Evolutionary conservation across 768 basidiomycete genomes (phyloP), one percentile per base, ranked within the genome.

Genomic region (Paxillus ammoniavirescens): DNA sequence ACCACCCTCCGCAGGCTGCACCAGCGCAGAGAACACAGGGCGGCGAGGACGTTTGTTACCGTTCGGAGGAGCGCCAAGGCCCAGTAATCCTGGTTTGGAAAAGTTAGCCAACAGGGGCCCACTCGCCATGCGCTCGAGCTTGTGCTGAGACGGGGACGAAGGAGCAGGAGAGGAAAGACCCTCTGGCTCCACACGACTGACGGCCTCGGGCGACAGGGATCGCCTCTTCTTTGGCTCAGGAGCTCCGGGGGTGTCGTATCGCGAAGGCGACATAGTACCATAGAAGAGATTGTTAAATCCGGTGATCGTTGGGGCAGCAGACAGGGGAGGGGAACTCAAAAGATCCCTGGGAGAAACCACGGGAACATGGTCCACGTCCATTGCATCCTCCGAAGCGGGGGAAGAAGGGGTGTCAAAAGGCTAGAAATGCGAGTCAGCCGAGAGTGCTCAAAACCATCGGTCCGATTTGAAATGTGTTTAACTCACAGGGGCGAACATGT

Each of bases 311-410:
- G 83, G 77, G 13, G 77, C 80, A 21, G 81, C 77, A 9, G 84
- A 80, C 23, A 75, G 63, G 44, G 78, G 76, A 35, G 69, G 55
- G 56, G 73, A 49, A 71, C 69, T 53, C 69, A 73, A 50, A 61
- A 68, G 52, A 68, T 64, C 21, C 55, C 67, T 53, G 52, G 58
- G 55, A 43, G 26, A 26, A 26, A 69, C 65, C 54, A 73, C 78
- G 17, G 81, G 81, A 47, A 63, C 64, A 15, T 79, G 77, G 65
- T 93, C 91, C 35, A 92, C 79, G 58, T 93, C 91, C 91, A 92
- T 93, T 30, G 84, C 86, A 68, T 89, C 78, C 60, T 83, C 81
- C 41, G 72, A 73, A 28, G 79, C 76, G 23, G 75, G 64, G 47
- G 80, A 78, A 14, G 75, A 67, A 8, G 73, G 70, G 42, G 70